phyloP scores from a whole-genome alignment of 441 rosid genomes.

The Eugenia klotzschiana region DNA sequence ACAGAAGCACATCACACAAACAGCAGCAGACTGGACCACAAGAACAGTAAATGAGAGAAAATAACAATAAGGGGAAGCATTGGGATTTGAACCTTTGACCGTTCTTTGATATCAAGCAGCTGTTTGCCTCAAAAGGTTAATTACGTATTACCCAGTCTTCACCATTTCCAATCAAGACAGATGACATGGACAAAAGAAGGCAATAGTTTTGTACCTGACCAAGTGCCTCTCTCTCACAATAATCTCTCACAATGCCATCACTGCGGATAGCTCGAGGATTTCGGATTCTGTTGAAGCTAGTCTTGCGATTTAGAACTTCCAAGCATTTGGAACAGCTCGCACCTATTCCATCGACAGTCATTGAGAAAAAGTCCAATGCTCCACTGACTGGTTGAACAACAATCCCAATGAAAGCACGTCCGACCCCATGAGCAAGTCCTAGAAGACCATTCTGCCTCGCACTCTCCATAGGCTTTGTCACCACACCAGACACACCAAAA shows the following conservation, averaged over 20 bases:
- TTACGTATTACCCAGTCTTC: neutral
- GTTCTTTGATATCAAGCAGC: neutral
- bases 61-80: neutral
- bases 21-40: neutral
- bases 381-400: conserved; percentile 94
- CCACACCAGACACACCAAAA: conserved; percentile 96
- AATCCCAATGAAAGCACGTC: conserved; percentile 78
- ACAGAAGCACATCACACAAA: neutral
- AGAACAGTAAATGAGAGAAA: neutral
- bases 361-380: conserved; percentile 86
- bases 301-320: conserved; percentile 58
- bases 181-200: neutral
- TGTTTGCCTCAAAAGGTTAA: neutral
- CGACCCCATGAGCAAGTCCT: conserved; percentile 97
- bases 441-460: conserved; percentile 77
- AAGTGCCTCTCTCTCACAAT: conserved; percentile 78
- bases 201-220: conserved; percentile 58
- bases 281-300: conserved; percentile 64
- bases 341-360: conserved; percentile 93
- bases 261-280: conserved; percentile 81
- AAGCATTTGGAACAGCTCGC: conserved; percentile 92
- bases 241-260: conserved; percentile 70
- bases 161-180: neutral
- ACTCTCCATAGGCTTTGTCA: conserved; percentile 91
- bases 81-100: neutral